Evolutionary conservation across 163 green algal genomes (phyloP), one percentile per base, ranked within the genome.

Genomic region (Scenedesmus sp.): DNA sequence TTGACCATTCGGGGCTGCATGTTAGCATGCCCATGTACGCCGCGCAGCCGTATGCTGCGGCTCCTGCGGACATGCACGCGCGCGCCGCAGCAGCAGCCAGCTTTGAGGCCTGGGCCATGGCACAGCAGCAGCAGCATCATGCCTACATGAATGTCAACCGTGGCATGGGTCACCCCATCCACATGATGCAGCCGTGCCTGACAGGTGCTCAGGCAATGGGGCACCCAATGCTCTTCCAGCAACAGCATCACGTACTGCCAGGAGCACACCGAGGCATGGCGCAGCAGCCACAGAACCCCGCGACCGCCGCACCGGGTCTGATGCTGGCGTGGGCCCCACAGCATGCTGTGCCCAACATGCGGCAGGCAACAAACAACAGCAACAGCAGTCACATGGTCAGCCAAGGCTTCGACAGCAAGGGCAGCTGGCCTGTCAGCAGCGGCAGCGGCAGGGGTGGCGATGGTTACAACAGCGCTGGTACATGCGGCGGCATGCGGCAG

Each of bases 41-140:
- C 44, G 33, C 51, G 16, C 83, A 88, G 56, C 83, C 83, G 5
- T 88, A 88, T 59, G 56, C 20, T 22, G 61, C 59, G 37, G 26
- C 83, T 1, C 84, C 84, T 9, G 40, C n/a, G 16, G 84, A 80
- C 18, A 43, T 81, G 61, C 83, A 89, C 65, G 35, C 40, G 16
- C 83, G 16, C 6, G 83, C 83, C n/a, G 56, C 83, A 43, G 83
- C 83, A 61, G 59, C 82, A 44, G 82, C 82, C 18, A 40, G 84
- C 24, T 89, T 83, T 33, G 84, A 89, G 35, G 65, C 65, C 65
- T 89, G 84, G 84, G 65, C 84, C 1, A 24, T 81, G 40, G 83
- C 85, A 37, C 85, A 84, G 85, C 85, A 84, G n/a, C n/a, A n/a
- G 85, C 85, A 85, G 85, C 85, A 84, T 30, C 43, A 70, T 42